A percentile compares a stretch with the other conserved stretches of the same genome.
Evolutionary conservation across 2,329 filamentous ascomycete genomes (phyloP).

Genomic region (Neopestalotiopsis clavispora): DNA sequence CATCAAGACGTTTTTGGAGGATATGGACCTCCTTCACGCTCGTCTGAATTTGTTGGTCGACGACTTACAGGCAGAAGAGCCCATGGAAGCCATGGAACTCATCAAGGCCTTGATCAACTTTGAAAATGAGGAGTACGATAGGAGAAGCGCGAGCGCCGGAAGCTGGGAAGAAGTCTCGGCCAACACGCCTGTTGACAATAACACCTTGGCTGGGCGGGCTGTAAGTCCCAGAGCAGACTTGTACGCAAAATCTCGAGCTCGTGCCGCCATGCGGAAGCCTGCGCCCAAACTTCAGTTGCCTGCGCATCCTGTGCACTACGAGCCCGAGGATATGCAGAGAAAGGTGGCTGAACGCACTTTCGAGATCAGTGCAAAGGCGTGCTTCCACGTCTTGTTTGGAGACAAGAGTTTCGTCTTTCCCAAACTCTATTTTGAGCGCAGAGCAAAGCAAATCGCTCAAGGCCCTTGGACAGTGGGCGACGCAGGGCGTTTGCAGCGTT

Average conservation of each 20-base stretch:
- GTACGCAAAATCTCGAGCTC: constrained; percentile 40
- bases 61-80: constrained; percentile 75
- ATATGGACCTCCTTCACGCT: constrained; percentile 79
- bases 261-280: constrained; percentile 38
- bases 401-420: constrained; percentile 96
- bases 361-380: constrained; percentile 88
- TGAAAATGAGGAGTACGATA: constrained; percentile 65
- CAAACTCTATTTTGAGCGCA: constrained; percentile 82
- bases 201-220: constrained; percentile 48
- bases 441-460: constrained; percentile 80
- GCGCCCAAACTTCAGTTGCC: constrained; percentile 81
- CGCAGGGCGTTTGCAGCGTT: constrained; percentile 72
- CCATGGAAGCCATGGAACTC: constrained; percentile 70
- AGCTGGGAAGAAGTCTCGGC: constrained; percentile 87
- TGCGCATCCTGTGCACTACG: constrained; percentile 78
- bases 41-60: constrained; percentile 86
- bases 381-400: constrained; percentile 96
- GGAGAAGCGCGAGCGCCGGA: constrained; percentile 75
- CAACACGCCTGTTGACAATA: constrained; percentile 64
- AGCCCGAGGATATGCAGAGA: constrained; percentile 79
- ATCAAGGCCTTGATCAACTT: constrained; percentile 76
- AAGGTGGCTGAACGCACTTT: constrained; percentile 81
- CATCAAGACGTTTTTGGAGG: constrained; percentile 91
- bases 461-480: constrained; percentile 81
- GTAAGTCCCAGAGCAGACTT: constrained; percentile 40